Conservation (phyloP, 2,329 filamentous ascomycete genomes). For the Colletotrichum gigasporum region DNA sequence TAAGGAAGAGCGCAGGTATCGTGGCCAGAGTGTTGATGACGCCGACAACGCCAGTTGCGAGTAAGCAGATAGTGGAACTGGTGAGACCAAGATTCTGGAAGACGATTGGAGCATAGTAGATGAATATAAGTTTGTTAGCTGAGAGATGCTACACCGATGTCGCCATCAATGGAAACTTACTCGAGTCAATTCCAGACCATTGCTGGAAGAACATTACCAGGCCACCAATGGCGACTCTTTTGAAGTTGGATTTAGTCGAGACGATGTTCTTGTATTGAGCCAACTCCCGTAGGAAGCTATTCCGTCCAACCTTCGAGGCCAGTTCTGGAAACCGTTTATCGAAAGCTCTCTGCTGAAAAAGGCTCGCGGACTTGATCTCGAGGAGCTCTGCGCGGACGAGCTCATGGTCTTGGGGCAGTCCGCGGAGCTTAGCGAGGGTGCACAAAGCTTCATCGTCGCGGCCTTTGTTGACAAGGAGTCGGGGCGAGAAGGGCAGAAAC, state of each 20-base stretch:
- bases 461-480: neutral
- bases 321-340: constrained; percentile 44
- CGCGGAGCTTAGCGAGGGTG: constrained; percentile 42
- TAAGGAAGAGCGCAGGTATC: constrained; percentile 44
- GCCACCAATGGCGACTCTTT: constrained; percentile 63
- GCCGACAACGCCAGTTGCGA: constrained; percentile 67
- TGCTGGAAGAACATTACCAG: constrained; percentile 65
- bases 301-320: constrained; percentile 43
- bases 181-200: constrained; percentile 42
- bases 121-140: too few relatives aligned
- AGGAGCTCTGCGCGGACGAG: constrained; percentile 43
- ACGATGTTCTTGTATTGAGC: constrained; percentile 43
- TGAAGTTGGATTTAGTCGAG: constrained; percentile 40
- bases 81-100: constrained; percentile 53
- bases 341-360: constrained; percentile 43
- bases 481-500: neutral
- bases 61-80: constrained; percentile 52
- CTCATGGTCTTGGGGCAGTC: constrained; percentile 41
- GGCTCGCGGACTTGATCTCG: constrained; percentile 45
- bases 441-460: constrained; percentile 41
- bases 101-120: constrained; percentile 57
- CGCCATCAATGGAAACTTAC: neutral
- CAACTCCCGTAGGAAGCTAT: constrained; percentile 44
- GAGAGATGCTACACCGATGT: constrained; percentile 50
- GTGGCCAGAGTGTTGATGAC: constrained; percentile 61